Conservation (phyloP, 305 asterid genomes). For the Fraxinus xanthoxyloides region DNA sequence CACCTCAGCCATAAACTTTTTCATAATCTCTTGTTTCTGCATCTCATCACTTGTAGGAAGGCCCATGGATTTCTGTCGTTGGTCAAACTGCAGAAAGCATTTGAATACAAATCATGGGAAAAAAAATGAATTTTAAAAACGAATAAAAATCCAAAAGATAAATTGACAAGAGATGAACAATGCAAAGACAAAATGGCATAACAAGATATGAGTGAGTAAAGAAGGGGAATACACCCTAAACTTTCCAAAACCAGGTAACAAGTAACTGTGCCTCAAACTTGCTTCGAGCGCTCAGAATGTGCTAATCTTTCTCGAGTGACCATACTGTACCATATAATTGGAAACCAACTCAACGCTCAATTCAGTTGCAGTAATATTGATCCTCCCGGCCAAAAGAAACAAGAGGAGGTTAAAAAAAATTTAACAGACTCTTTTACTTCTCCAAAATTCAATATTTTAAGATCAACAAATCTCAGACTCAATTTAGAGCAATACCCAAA, state of each 20-base stretch:
- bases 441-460: too few relatives aligned
- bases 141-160: not conserved
- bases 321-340: not conserved
- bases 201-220: not conserved
- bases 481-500: too few relatives aligned
- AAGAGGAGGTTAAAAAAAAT: too few relatives aligned
- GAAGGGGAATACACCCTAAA: not conserved
- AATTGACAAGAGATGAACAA: too few relatives aligned
- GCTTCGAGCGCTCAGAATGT: not conserved
- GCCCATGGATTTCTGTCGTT: slow-evolving; percentile 86
- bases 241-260: not conserved
- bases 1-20: slow-evolving; percentile 87
- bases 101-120: not conserved
- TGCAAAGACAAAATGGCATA: not conserved
- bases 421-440: too few relatives aligned
- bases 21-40: slow-evolving; percentile 71
- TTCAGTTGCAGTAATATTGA: not conserved
- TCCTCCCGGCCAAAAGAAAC: not conserved
- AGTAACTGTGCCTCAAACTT: not conserved
- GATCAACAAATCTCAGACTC: too few relatives aligned
- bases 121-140: not conserved
- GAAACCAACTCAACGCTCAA: not conserved
- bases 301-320: not conserved
- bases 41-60: slow-evolving; percentile 77
- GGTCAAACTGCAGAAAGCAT: slow-evolving; percentile 61